phyloP scores from a whole-genome alignment of 2,329 filamentous ascomycete genomes.

The Phaeoacremonium minimum region DNA sequence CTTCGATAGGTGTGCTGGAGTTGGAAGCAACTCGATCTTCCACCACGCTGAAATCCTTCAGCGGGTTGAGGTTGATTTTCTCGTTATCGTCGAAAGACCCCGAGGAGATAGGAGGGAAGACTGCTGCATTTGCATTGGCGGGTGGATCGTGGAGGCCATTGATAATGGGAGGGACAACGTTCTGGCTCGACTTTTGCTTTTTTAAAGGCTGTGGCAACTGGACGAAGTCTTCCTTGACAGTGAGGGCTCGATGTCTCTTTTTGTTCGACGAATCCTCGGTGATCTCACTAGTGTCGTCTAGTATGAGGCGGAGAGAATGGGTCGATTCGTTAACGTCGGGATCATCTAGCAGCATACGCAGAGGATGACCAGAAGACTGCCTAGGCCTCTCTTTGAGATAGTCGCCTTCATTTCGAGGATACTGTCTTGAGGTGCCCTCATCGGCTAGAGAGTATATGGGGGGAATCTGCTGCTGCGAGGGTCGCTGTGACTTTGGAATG shows the following conservation, averaged over 20 bases:
- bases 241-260: constrained; percentile 45
- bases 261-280: constrained; percentile 44
- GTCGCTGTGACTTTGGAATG: constrained; percentile 17
- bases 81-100: constrained; percentile 48
- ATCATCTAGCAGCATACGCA: constrained; percentile 36
- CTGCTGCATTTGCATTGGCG: constrained; percentile 51
- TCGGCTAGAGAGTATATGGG: constrained; percentile 12
- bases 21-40: constrained; percentile 15
- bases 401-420: constrained; percentile 6
- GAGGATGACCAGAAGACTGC: constrained; percentile 23
- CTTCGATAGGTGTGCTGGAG: constrained; percentile 14
- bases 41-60: constrained; percentile 34
- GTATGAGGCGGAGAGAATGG: constrained; percentile 39
- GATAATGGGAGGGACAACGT: constrained; percentile 59
- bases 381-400: constrained; percentile 9
- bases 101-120: constrained; percentile 63
- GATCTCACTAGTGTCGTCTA: constrained; percentile 37
- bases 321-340: constrained; percentile 31
- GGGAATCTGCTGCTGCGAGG: constrained; percentile 17
- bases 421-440: constrained; percentile 11
- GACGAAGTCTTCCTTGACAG: constrained; percentile 56
- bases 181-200: constrained; percentile 57
- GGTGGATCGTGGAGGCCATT: constrained; percentile 60
- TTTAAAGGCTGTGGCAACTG: constrained; percentile 61
- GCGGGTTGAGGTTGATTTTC: constrained; percentile 31